Base-by-base conservation (phyloP, 2,329 filamentous ascomycete species). In the Colletotrichum eleusines region DNA sequence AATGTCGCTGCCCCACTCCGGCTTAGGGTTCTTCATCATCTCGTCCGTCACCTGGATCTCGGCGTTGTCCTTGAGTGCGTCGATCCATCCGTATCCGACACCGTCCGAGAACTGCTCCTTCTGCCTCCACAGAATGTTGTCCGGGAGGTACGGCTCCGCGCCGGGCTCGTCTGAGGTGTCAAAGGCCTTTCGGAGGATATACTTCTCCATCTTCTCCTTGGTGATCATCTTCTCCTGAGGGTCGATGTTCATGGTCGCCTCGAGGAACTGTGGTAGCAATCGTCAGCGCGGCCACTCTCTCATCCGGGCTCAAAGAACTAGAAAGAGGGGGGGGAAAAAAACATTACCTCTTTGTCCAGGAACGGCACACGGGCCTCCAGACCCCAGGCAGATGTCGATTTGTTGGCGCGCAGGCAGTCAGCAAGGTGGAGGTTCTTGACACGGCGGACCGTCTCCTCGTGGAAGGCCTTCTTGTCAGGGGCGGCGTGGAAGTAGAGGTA, bases 51-150 rank as follows among this genome's bases (percentile, higher is more conserved):
- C 92, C 68, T 96, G 90, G 74, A 91, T 81, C 84, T 97, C 94
- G 42, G 96, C 96, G 78, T 92, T 93, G 83, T 98, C 96, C 88
- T 98, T 98, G 77, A 99, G 90, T 8, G 91, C 93, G 79, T 99
- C 96, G 79, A 99, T 99, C 96, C 96, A 99, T 74, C 96, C 95
- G 85, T 99, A 99, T 69, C 96, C 96, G 69, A 99, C 96, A 80
- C 96, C 97, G 78, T 99, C 97, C 70, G 92, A 97, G 87, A 99
- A 99, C 85, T 99, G 96, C 86, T 99, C 96, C 90, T 99, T 99
- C 84, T 99, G 97, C 80, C 97, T 89, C 93, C 94, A 99, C 67
- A 99, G 90, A 76, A 99, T 99, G 81, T 95, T 90, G 23, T 97
- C 91, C 9, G 97, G 96, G n/a, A 99, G 90, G 85, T 98, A 99